Conservation (phyloP, 257 asterid species). For the Haberlea rhodopensis region DNA sequence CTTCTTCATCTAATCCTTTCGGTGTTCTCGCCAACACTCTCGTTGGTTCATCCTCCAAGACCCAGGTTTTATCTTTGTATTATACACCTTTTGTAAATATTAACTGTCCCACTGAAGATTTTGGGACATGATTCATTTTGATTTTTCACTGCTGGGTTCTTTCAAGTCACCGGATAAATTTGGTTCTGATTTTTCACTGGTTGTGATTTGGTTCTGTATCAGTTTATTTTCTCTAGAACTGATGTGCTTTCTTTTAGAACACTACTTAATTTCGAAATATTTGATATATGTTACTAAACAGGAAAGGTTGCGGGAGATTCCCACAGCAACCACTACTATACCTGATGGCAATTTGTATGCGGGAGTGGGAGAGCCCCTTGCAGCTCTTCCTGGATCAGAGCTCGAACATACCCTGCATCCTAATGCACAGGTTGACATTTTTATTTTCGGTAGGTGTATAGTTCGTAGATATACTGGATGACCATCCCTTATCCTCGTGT, state of each 20-base stretch:
- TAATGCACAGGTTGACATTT: slow-evolving; percentile 63
- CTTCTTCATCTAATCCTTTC: slow-evolving; percentile 85
- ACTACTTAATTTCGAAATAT: background rate
- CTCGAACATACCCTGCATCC: slow-evolving; percentile 60
- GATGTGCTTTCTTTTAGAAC: slow-evolving; percentile 10
- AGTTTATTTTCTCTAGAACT: slow-evolving; percentile 16
- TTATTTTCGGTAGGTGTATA: slow-evolving; percentile 19
- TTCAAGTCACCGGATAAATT: slow-evolving; percentile 11
- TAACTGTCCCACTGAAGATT: slow-evolving; percentile 7
- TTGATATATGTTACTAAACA: slow-evolving; percentile 38
- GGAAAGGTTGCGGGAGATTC: slow-evolving; percentile 94
- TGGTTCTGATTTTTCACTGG: slow-evolving; percentile 4
- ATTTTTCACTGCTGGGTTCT: background rate
- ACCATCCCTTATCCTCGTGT: slow-evolving; percentile 21
- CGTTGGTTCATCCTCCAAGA: slow-evolving; percentile 89
- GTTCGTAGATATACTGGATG: slow-evolving; percentile 19
- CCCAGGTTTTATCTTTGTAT: slow-evolving; percentile 48
- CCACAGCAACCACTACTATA: slow-evolving; percentile 57
- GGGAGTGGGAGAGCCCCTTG: slow-evolving; percentile 65
- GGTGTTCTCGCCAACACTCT: slow-evolving; percentile 90
- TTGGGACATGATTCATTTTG: background rate
- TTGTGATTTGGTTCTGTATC: slow-evolving; percentile 1
- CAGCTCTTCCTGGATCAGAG: slow-evolving; percentile 84
- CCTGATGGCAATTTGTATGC: slow-evolving; percentile 57
- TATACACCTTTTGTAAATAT: background rate